Base-by-base conservation (phyloP, 2,329 filamentous ascomycete genomes). In the Beauveria caledonica region DNA sequence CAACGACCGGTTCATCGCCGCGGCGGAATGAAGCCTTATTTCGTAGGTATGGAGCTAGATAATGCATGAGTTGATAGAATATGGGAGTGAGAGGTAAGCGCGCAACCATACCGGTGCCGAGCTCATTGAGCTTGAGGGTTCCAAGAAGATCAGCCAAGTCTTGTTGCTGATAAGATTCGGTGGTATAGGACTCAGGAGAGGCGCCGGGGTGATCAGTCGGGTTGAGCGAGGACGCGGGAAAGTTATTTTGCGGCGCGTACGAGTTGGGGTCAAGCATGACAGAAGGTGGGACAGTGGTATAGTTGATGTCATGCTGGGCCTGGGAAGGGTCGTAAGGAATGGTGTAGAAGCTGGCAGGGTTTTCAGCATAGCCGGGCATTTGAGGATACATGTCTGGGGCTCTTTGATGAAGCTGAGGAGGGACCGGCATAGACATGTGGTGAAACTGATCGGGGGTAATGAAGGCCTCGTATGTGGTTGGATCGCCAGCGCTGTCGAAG, bases 51-150 rank as follows among this genome's bases (percentile, higher is more conserved):
- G 91, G 91, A 29, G 93, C 91, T 91, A 55, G 57, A 40, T 11
- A 54, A 36, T 5, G 11, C 6, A 15, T 17, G 7, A 48, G 56
- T 66, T 59, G 66, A 62, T 8, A 36, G 9, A 51, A 39, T 8
- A 2, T 7, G 39, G 15, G 40, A 15, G 25, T 13, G n/a, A 50
- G n/a, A 51, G 42, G 29, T 44, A 6, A 21, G 19, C 10, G 19
- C 27, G 42, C 19, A 13, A 11, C 15, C 85, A 74, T 80, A 94
- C 90, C 92, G 71, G 92, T 88, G 63, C 92, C 93, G 45, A 85
- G 87, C 69, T 93, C 89, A 63, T 95, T 88, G 67, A 97, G 91
- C 68, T 90, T 92, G 15, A 97, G 79, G 46, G 90, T 88, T 8
- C 93, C 93, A 44, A 97, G 79, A 11, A 94, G 84, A 68, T 95